Base-by-base conservation (phyloP, 495 filamentous ascomycete species). In the Aspergillus biplanus region DNA sequence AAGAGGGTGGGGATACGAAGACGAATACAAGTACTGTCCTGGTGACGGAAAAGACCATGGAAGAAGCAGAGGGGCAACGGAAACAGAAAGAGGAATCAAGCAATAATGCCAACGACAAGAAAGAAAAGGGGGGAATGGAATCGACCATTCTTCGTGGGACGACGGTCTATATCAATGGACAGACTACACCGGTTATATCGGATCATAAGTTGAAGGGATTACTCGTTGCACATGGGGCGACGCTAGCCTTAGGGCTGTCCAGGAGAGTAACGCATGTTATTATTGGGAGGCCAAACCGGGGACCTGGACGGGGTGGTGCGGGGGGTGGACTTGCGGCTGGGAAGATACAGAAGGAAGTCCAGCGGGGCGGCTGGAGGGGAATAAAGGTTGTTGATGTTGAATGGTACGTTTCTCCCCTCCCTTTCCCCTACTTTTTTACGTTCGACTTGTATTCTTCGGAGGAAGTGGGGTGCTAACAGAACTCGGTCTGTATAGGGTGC, bases 251-350 rank as follows among this genome's bases (percentile, higher is more conserved):
- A 13, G 79, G 83, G 57, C 83, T 97, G 16, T 86, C 85, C 6
- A 84, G 92, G 9, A 83, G 86, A 21, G 91, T 97, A 42, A 96
- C 93, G 9, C 95, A 99, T 74, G 89, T 97, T 61, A 89, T 99
- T 56, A 67, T 97, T 15, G 92, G 90, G 3, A 81, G 72, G 52
- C 84, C 86, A n/a, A 81, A 78, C 67, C 59, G 69, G 37, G 77
- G 72, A 9, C 50, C 71, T 32, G 68, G 62, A 62, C 63, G 16
- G 56, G 62, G 34, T 12, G 87, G 89, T 12, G 83, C 82, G 7
- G 93, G 92, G 0, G 93, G 93, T 33, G 93, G 92, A 0, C 78
- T 99, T 9, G 85, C 92, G 3, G 92, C 84, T 9, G 79, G 83
- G 42, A 98, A 98, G 76, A 73, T 96, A 18, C 89, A 98, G 71